phyloP scores from a whole-genome alignment of 768 basidiomycete genomes.

The Stropharia rugosoannulata region DNA sequence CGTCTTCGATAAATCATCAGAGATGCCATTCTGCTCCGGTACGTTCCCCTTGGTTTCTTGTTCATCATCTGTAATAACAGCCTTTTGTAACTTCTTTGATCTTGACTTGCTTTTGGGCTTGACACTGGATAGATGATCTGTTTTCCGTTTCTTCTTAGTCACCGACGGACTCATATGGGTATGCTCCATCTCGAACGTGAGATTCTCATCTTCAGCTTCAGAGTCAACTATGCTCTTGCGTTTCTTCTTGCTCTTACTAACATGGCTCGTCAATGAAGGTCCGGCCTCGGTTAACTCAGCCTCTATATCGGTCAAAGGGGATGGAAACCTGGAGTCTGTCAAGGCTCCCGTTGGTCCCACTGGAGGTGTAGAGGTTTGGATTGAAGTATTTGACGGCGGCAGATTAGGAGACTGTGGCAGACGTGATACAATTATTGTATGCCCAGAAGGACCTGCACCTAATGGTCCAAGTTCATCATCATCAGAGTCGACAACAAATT shows the following conservation, averaged over 20 bases:
- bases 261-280: conserved; percentile 5
- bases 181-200: conserved; percentile 8
- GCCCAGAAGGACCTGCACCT: neutral
- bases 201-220: conserved; percentile 18
- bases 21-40: conserved; percentile 10
- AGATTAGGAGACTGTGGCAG: neutral
- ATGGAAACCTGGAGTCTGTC: neutral
- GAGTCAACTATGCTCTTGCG: conserved; percentile 23
- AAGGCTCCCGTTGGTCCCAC: neutral
- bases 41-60: conserved; percentile 17
- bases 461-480: conserved; percentile 17
- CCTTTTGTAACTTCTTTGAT: conserved; percentile 21
- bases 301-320: neutral
- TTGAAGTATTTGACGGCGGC: neutral
- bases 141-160: conserved; percentile 18
- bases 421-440: neutral
- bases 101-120: conserved; percentile 20
- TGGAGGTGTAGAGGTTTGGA: neutral
- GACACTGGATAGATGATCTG: conserved; percentile 3
- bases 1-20: neutral
- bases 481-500: conserved; percentile 38
- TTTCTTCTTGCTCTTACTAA: conserved; percentile 18
- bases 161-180: conserved; percentile 2
- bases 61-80: conserved; percentile 33
- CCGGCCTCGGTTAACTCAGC: conserved; percentile 3